phyloP scores from a whole-genome alignment of 306 rosid genomes.

The Glycine latifolia region DNA sequence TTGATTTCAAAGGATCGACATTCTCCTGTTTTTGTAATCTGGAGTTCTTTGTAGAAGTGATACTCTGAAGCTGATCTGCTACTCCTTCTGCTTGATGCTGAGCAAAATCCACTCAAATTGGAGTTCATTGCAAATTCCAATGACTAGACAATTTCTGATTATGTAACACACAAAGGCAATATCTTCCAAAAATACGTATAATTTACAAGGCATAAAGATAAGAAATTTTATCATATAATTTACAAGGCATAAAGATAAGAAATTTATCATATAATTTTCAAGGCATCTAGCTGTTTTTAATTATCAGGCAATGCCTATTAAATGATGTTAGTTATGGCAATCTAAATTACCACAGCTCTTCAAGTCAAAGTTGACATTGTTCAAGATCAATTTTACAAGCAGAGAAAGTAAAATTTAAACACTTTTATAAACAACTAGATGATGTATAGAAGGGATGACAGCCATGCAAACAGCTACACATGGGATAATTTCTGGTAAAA shows the following conservation, averaged over 20 bases:
- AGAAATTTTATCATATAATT: neutral
- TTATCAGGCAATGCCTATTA: neutral
- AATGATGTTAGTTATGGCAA: neutral
- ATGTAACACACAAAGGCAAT: neutral
- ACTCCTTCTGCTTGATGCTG: slow-evolving; percentile 54
- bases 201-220: neutral
- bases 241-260: neutral
- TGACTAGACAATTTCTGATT: slow-evolving; percentile 4
- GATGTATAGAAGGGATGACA: neutral
- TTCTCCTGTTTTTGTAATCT: slow-evolving; percentile 49
- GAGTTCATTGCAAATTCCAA: slow-evolving; percentile 9
- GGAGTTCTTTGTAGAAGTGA: slow-evolving; percentile 40
- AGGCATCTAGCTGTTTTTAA: neutral
- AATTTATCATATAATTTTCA: neutral
- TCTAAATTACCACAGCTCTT: no score
- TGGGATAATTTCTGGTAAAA: neutral
- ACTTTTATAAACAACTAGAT: no score
- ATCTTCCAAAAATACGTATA: neutral
- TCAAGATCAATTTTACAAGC: no score
- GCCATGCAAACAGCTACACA: neutral
- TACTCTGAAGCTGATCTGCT: slow-evolving; percentile 46
- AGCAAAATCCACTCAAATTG: slow-evolving; percentile 38
- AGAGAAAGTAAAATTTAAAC: no score
- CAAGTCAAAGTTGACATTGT: no score
- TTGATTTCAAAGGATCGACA: slow-evolving; percentile 50